phyloP scores from a whole-genome alignment of 495 filamentous ascomycete species.

The Articulospora tetracladia region DNA sequence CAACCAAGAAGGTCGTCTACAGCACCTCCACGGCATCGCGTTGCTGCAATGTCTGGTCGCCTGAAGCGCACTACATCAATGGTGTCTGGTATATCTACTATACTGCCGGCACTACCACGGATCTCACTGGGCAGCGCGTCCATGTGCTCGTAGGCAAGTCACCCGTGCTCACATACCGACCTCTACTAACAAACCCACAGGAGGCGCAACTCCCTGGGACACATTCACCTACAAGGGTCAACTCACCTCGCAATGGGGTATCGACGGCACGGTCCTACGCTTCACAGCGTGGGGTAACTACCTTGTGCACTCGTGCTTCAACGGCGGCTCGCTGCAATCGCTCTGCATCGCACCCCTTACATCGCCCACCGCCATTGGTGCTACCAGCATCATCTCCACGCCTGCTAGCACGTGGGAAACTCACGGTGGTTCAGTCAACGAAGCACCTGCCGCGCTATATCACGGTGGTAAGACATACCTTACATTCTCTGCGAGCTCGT shows the following conservation, averaged over 20 bases:
- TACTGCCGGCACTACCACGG: conserved; percentile 21
- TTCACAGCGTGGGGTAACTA: conserved; percentile 34
- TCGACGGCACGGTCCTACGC: conserved; percentile 41
- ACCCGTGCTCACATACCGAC: not conserved
- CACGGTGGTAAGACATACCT: conserved; percentile 44
- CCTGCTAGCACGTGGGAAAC: conserved; percentile 45
- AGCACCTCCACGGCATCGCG: not conserved
- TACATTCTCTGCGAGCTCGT: conserved; percentile 47
- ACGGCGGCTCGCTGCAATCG: conserved; percentile 36
- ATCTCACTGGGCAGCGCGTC: conserved; percentile 32
- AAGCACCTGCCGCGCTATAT: conserved; percentile 22
- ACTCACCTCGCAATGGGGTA: conserved; percentile 39
- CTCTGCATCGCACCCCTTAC: conserved; percentile 40
- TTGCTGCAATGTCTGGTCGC: conserved; percentile 55
- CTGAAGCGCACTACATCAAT: conserved; percentile 47
- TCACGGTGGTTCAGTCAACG: conserved; percentile 49
- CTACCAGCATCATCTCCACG: conserved; percentile 34
- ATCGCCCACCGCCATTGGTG: conserved; percentile 28
- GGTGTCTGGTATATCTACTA: conserved; percentile 45
- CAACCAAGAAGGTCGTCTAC: conserved; percentile 18
- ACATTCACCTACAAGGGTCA: conserved; percentile 33
- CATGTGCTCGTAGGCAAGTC: conserved; percentile 34
- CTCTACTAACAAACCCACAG: conserved; percentile 11
- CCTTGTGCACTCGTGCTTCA: conserved; percentile 44
- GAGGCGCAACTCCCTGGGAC: conserved; percentile 40